Base-by-base conservation (phyloP, 2,329 filamentous ascomycete species). In the Nakataea oryzae region DNA sequence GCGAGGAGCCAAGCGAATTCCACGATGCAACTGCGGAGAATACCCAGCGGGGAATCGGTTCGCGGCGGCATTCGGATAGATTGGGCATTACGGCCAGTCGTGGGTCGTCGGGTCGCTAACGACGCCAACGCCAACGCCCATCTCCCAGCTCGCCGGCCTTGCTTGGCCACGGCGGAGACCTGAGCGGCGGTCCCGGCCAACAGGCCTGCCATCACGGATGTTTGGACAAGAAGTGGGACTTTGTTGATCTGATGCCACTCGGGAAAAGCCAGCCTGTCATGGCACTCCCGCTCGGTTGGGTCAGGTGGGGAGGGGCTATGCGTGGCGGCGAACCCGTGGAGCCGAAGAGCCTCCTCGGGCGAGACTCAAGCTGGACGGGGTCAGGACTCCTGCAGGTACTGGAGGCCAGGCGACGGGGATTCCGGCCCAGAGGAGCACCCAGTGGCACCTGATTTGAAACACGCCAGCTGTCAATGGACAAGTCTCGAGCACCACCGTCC, bases 41-140 rank as follows among this genome's bases (percentile, higher is more conserved):
- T 58, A 58, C 32, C 56, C 56, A 58, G 56, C 56, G 56, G 56
- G 56, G 56, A 58, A 58, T 28, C 14, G 26, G 9, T 58, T 58
- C 26, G 28, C 54, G 54, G 28, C 54, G 54, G 54, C 12, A 56
- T 29, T 27, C 17, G 26, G 54, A n/a, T 50, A 50, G 41, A 50
- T 50, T 50, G 41, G 24, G 41, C 7, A 50, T n/a, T 17, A 50
- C 41, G 41, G 41, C 7, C 21, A 50, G 41, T 24, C 41, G 21
- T 17, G 8, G 41, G 24, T 50, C 17, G 17, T 13, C 24, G 41
- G 41, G 21, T 50, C 41, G 17, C 3, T 24, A n/a, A 50, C 21
- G 41, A 8, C n/a, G n/a, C n/a, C n/a, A n/a, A n/a, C n/a, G 21
- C 41, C 17, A n/a, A n/a, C 41, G 17, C 7, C 30, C 41, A 50